Percentiles rank a stretch among this genome's conserved stretches.
phyloP scores from a whole-genome alignment of 1,139 yeast genomes.

The Geotrichum histeridarum region DNA sequence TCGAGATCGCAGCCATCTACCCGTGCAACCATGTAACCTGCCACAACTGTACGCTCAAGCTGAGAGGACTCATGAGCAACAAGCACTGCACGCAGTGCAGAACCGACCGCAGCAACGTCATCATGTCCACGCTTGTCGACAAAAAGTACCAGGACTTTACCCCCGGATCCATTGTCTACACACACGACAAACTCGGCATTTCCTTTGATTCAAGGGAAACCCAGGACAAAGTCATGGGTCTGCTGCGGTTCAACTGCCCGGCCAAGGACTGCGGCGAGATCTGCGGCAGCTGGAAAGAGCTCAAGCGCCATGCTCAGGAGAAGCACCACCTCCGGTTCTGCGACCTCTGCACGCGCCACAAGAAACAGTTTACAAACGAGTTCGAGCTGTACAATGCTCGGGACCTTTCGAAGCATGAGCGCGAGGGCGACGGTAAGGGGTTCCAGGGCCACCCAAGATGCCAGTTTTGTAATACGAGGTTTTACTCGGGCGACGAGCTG shows the following conservation, averaged over 20 bases:
- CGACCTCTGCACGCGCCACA: conserved; percentile 66
- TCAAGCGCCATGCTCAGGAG: conserved; percentile 59
- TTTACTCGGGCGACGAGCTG: conserved; percentile 86
- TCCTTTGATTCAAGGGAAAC: conserved; percentile 33
- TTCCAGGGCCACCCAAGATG: conserved; percentile 90
- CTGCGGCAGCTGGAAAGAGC: conserved; percentile 46
- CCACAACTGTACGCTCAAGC: conserved; percentile 75
- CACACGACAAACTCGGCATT: conserved; percentile 33
- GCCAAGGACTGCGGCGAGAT: conserved; percentile 42
- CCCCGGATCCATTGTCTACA: conserved; percentile 35
- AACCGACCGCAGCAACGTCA: conserved; percentile 55
- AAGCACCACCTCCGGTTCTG: conserved; percentile 64
- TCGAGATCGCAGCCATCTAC: conserved; percentile 59
- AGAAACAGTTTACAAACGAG: conserved; percentile 63
- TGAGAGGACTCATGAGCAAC: conserved; percentile 73
- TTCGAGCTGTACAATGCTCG: conserved; percentile 56
- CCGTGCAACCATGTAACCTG: conserved; percentile 86
- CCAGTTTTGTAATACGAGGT: conserved; percentile 69
- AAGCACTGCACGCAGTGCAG: conserved; percentile 73
- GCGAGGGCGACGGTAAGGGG: conserved; percentile 62
- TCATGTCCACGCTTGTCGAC: conserved; percentile 52
- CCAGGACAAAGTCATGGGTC: conserved; percentile 44
- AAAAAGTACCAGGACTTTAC: conserved; percentile 43
- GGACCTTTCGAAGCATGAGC: conserved; percentile 65
- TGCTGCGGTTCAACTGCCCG: conserved; percentile 59